Percentiles rank a stretch among this genome's conserved stretches.
phyloP scores from a whole-genome alignment of 208 protist genomes.

The Herpetomonas muscarum region DNA sequence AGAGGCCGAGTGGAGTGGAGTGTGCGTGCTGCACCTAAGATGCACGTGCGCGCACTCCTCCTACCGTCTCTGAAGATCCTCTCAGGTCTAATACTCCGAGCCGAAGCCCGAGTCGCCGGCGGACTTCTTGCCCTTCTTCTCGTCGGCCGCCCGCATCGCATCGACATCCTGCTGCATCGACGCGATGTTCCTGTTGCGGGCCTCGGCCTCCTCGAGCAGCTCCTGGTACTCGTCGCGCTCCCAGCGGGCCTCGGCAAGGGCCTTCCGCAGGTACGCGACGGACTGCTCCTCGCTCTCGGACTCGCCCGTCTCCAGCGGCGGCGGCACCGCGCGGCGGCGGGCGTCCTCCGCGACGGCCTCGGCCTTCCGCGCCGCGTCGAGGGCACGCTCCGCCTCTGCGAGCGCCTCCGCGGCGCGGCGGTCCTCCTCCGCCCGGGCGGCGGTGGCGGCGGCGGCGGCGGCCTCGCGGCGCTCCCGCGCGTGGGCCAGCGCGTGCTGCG shows the following conservation, averaged over 20 bases:
- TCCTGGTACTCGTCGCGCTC: conserved; percentile 52
- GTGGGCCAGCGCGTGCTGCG: conserved; percentile 11
- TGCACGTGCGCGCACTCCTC: background rate
- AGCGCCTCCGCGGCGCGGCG: conserved; percentile 15
- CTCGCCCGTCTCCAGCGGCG: conserved; percentile 28
- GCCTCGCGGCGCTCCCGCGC: conserved; percentile 14
- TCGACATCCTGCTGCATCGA: conserved; percentile 1
- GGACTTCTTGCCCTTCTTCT: too few species aligned
- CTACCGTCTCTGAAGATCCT: too few species aligned
- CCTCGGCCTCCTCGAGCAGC: conserved; percentile 22
- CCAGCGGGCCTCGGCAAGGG: conserved; percentile 35
- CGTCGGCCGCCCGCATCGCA: background rate
- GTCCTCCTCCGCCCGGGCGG: conserved; percentile 16
- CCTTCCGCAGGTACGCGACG: conserved; percentile 50
- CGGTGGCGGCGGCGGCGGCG: conserved; percentile 9
- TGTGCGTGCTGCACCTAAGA: background rate
- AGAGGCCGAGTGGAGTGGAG: background rate
- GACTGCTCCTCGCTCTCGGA: conserved; percentile 33
- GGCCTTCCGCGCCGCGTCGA: conserved; percentile 18
- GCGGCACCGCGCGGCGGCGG: conserved; percentile 13
- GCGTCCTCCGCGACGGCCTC: conserved; percentile 24
- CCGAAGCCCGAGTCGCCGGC: background rate
- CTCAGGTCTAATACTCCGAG: too few species aligned
- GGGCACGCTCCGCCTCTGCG: conserved; percentile 16
- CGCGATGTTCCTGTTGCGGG: background rate